Conservation (phyloP, 148 eudicot genomes). For the Persicaria tinctoria region DNA sequence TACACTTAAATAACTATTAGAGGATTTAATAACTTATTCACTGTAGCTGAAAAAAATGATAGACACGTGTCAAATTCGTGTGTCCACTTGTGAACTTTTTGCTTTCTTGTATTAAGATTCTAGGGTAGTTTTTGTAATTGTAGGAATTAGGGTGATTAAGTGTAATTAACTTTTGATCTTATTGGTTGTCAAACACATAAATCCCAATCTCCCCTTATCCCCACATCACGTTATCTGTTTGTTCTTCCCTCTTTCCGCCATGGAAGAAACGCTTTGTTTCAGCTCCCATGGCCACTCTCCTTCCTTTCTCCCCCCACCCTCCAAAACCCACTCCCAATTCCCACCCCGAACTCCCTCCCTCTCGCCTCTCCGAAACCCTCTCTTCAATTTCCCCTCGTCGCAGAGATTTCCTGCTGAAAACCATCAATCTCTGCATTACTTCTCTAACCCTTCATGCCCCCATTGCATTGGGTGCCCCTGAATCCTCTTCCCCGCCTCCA, state of each 20-base stretch:
- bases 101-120: too few species aligned
- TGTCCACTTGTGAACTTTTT: too few species aligned
- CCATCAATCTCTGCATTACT: constrained; percentile 29
- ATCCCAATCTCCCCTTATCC: constrained; percentile 6
- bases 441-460: constrained; percentile 27
- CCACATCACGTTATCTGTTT: constrained; percentile 26
- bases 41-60: too few species aligned
- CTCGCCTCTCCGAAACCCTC: constrained; percentile 15
- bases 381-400: constrained; percentile 10
- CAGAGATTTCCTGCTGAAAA: constrained; percentile 35
- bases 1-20: too few species aligned
- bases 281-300: constrained; percentile 42
- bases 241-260: constrained; percentile 11
- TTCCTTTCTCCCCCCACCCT: constrained; percentile 27
- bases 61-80: too few species aligned
- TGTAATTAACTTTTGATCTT: too few species aligned
- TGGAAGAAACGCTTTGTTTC: constrained; percentile 23
- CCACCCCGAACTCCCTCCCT: constrained; percentile 12
- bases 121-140: too few species aligned
- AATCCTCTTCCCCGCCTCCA: constrained; percentile 21
- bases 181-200: not conserved
- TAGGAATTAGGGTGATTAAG: too few species aligned
- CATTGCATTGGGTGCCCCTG: constrained; percentile 23
- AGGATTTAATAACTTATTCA: too few species aligned
- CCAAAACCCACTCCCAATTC: constrained; percentile 23